Conservation (phyloP, 352 stramenopile species). For the Pythium angustatum region DNA sequence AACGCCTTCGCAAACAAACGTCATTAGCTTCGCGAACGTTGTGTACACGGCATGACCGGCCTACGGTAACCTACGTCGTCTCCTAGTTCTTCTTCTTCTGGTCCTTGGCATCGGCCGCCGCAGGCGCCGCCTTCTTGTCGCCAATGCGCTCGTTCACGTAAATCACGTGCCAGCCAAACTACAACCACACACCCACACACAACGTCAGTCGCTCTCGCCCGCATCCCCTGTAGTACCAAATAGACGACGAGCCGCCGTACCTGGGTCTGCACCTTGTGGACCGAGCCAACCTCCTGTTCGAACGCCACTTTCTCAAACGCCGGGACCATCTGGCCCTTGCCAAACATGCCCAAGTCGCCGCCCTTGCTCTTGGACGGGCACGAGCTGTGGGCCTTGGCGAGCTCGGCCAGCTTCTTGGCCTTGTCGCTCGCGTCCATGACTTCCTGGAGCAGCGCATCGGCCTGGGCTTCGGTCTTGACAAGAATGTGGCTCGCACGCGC, state of each 20-base stretch:
- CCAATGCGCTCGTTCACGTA: slow-evolving; percentile 70
- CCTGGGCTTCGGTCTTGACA: slow-evolving; percentile 66
- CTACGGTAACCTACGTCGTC: not conserved
- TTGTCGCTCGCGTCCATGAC: slow-evolving; percentile 49
- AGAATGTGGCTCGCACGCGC: slow-evolving; percentile 83
- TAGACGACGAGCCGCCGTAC: slow-evolving; percentile 15
- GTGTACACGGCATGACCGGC: no score
- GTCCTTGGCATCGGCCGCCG: slow-evolving; percentile 10
- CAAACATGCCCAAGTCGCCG: slow-evolving; percentile 72
- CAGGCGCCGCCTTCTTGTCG: slow-evolving; percentile 40
- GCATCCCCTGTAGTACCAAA: no score
- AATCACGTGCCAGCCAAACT: slow-evolving; percentile 82
- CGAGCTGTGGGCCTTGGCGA: slow-evolving; percentile 72
- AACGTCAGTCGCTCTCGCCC: not conserved
- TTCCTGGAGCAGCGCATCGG: slow-evolving; percentile 58
- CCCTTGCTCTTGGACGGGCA: slow-evolving; percentile 66
- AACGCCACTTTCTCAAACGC: slow-evolving; percentile 79
- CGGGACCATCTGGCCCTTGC: slow-evolving; percentile 73
- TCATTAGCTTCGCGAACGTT: no score
- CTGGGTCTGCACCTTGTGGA: slow-evolving; percentile 87
- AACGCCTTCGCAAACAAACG: no score
- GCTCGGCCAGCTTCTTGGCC: slow-evolving; percentile 61
- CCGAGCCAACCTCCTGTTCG: slow-evolving; percentile 57
- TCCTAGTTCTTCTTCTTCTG: slow-evolving; percentile 31
- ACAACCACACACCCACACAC: slow-evolving; percentile 5